Percentiles rank a stretch among this genome's conserved stretches.
These are phyloP conservation scores for Argentina anserina DNA, from an alignment of 306 rosid genomes.

Conservation along the genomic window DNA sequence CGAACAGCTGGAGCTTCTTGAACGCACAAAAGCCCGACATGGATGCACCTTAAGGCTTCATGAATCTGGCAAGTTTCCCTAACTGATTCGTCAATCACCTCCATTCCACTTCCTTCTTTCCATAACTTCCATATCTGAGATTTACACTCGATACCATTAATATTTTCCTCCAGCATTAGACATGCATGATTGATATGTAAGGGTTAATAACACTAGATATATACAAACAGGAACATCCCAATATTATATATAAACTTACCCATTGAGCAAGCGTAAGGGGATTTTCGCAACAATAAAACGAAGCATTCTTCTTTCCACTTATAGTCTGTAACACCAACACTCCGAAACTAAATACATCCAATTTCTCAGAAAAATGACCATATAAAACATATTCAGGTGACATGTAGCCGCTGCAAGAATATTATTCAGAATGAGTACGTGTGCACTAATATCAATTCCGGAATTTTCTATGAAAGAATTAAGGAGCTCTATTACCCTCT, in stretches of 20 bases:
- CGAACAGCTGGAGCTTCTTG: conserved; percentile 18
- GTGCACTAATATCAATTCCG: not conserved
- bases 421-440: not conserved
- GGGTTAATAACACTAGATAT: no score
- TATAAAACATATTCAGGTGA: conserved; percentile 20
- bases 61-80: not conserved
- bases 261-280: conserved; percentile 1
- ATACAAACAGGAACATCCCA: no score
- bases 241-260: not conserved
- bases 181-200: not conserved
- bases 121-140: conserved; percentile 22
- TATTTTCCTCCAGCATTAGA: not conserved
- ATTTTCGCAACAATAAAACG: not conserved
- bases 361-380: conserved; percentile 12
- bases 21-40: conserved; percentile 17
- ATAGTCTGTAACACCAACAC: conserved; percentile 19
- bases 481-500: no score
- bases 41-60: conserved; percentile 16
- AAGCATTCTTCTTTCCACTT: conserved; percentile 24
- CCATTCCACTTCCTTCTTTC: conserved; percentile 27
- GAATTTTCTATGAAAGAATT: not conserved
- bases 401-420: conserved; percentile 21
- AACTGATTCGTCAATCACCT: conserved; percentile 8
- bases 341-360: conserved; percentile 22
- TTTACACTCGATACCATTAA: not conserved